Evolutionary conservation across 148 eudicot genomes (phyloP).

Genomic region (Linanthus parryae): DNA sequence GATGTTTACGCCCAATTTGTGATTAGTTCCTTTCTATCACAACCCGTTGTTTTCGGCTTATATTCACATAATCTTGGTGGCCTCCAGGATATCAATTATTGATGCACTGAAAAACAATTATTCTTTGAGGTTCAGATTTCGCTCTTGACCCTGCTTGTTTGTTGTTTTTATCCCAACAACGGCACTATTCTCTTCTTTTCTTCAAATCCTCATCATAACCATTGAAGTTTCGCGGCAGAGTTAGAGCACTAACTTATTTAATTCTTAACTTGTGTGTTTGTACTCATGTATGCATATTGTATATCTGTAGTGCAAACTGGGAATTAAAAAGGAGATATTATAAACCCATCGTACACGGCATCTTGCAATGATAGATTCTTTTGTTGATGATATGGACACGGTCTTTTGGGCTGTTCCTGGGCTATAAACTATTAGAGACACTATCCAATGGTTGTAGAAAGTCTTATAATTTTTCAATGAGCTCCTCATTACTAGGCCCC

Average conservation of each 20-base stretch:
- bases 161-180: conserved; percentile 6
- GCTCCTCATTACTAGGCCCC: conserved; percentile 3
- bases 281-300: too few relatives aligned
- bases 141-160: conserved; percentile 10
- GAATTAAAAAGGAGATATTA: too few relatives aligned
- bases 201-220: background rate
- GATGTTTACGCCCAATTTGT: conserved; percentile 9
- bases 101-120: too few relatives aligned
- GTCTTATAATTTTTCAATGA: background rate
- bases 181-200: conserved; percentile 1
- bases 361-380: background rate
- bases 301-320: too few relatives aligned
- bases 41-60: too few relatives aligned
- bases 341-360: background rate
- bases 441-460: background rate
- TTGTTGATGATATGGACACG: background rate
- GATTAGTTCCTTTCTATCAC: too few relatives aligned
- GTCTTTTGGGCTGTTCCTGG: background rate
- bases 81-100: too few relatives aligned
- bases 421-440: background rate
- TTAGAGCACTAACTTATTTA: too few relatives aligned
- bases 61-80: too few relatives aligned
- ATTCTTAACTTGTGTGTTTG: too few relatives aligned
- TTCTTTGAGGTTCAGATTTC: conserved; percentile 14
- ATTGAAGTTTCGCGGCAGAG: too few relatives aligned